Evolutionary conservation across 768 basidiomycete species (phyloP), one percentile per base, ranked within the genome.

Genomic region (Mycena latifolia): DNA sequence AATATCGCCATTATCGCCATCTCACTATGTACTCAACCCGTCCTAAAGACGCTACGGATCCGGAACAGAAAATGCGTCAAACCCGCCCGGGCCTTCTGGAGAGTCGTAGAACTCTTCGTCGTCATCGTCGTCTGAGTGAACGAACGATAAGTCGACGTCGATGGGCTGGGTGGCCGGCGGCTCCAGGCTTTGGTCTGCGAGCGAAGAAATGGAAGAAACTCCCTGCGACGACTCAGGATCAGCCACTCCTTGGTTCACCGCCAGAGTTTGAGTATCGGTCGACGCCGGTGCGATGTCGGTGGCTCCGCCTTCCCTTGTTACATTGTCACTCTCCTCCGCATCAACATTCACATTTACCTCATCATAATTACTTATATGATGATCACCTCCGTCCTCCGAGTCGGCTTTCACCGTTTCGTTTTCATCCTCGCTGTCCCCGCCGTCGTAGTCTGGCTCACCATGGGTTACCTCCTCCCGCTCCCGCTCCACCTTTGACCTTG

Each of bases 101-200:
- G 76, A 74, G 65, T 77, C 75, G 54, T 72, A 73, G 46, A 72
- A 76, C 35, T 73, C 73, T 9, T 75, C 76, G 17, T 71, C 73
- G 24, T 60, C 69, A 3, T 69, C 66, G 15, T 54, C 70, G 35
- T 70, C 72, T 12, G 64, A 65, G 12, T 39, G 14, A 14, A 27
- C 10, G 53, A 29, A 53, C 22, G 62, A 37, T 4, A 60, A 2
- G 35, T 50, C 54, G 58, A 67, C 53, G 22, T 55, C 31, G 28
- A 33, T 58, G 17, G 35, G 56, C 22, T 27, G 55, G 31, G 41
- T 48, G 8, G 22, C 31, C 20, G 29, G 33, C 27, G 31, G 50
- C 41, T 52, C 53, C 6, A 37, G 3, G 15, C 14, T 17, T 24
- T 33, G 24, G 8, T 43, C 35, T 28, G 35, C 25, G 20, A 31